phyloP scores from a whole-genome alignment of 495 filamentous ascomycete genomes.

The Penicillium malachiteum region DNA sequence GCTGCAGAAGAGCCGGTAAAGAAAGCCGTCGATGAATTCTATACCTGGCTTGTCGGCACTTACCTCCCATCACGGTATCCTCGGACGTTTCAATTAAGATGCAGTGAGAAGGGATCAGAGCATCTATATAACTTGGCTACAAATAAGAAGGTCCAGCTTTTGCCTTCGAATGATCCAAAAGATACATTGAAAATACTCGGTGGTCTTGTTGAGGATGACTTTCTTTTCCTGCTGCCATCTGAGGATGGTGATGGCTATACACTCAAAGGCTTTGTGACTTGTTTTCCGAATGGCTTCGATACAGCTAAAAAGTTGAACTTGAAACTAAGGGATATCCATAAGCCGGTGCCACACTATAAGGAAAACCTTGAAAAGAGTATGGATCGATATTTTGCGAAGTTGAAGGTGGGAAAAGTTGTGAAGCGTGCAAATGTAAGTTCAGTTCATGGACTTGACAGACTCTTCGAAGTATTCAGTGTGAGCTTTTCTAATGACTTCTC shows the following conservation, averaged over 20 bases:
- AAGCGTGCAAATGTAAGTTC: constrained; percentile 51
- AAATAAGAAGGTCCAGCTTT: constrained; percentile 7
- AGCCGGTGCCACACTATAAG: constrained; percentile 61
- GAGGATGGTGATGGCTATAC: constrained; percentile 41
- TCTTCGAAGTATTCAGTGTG: too few relatives aligned
- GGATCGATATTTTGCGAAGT: constrained; percentile 63
- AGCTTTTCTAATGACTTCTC: constrained; percentile 3
- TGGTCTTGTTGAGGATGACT: constrained; percentile 66
- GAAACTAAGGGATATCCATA: constrained; percentile 64
- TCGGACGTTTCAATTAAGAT: constrained; percentile 49
- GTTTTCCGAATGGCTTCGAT: constrained; percentile 69
- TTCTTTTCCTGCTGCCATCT: constrained; percentile 64
- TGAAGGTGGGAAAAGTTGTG: constrained; percentile 31
- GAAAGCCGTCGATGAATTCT: constrained; percentile 62
- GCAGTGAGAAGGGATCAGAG: background rate
- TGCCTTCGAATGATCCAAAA: background rate
- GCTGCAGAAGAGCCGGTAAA: constrained; percentile 27
- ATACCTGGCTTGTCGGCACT: constrained; percentile 56
- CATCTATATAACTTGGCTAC: constrained; percentile 6
- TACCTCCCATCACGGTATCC: constrained; percentile 67
- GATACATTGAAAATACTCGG: constrained; percentile 50
- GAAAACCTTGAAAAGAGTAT: constrained; percentile 68
- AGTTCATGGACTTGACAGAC: too few relatives aligned
- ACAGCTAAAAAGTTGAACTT: constrained; percentile 59
- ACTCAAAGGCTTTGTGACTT: constrained; percentile 63